Base-by-base conservation (phyloP, 2,329 filamentous ascomycete species). In the Colletotrichum australisinense region DNA sequence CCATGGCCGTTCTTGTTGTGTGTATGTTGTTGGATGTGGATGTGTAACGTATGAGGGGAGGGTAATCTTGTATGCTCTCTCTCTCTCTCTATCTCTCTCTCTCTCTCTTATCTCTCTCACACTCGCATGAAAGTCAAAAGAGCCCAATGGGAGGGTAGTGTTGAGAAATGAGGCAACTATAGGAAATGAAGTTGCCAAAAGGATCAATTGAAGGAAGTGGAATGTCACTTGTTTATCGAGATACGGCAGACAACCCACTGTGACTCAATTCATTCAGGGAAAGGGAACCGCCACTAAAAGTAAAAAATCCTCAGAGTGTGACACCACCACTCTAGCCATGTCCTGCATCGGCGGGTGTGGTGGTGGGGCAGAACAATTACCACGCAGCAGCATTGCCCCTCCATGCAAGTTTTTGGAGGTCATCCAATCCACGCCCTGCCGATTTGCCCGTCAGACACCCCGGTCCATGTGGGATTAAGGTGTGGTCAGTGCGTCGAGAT, bases 1-100 rank as follows among this genome's bases (percentile, higher is more conserved):
- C 91, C 91, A 93, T 93, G 74, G 73, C 80, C 79, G 73, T 35
- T 42, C 26, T 52, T 38, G 19, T 14, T 42, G 70, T 38, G 57
- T 38, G 32, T 69, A 7, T 38, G 53, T n/a, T 35, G 32, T 35
- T 53, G 11, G 35, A 12, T 19, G 49, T 46, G 19, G 12, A 19
- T 12, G 60, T 53, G n/a, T 56, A 57, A 35, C 32, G 28, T 67
- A 24, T 56, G 59, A 60, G 55, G 63, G 24, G 58, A 49, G 62
- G 46, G 53, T 38, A 64, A 35, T 30, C 53, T 30, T 53, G 9
- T 32, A 30, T 55, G 52, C 6, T 49, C 26, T 26, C 6, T 49
- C 24, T 63, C n/a, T 63, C n/a, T 49, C 24, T 63, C n/a, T 63
- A n/a, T 49, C 26, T 26, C 6, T 49, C 6, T 49, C 26, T 26